These are phyloP conservation scores for Pseudohalonectria lignicola DNA, from an alignment of 2,329 filamentous ascomycete genomes.

Conservation along the genomic window DNA sequence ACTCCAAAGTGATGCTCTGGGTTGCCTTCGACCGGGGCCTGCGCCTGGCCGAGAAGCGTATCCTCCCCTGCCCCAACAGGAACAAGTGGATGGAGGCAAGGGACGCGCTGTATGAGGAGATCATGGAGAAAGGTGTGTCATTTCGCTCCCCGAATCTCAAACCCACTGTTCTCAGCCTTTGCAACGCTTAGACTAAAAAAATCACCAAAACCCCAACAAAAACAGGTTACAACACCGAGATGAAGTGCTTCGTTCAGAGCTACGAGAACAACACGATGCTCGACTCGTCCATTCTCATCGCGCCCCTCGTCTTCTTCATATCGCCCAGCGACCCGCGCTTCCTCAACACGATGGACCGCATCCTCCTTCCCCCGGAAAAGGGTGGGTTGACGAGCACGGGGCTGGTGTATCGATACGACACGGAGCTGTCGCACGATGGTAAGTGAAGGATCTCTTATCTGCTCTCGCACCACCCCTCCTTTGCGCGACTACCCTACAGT, in stretches of 20 bases:
- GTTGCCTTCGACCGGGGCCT: constrained; percentile 68
- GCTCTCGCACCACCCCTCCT: not conserved
- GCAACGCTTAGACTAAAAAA: not conserved
- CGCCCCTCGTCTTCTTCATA: constrained; percentile 71
- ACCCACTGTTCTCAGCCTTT: not conserved
- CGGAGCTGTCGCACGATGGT: constrained; percentile 58
- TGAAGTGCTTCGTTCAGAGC: constrained; percentile 63
- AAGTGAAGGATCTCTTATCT: no score
- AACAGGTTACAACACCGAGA: constrained; percentile 56
- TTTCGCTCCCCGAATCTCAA: no score
- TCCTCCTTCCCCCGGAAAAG: constrained; percentile 61
- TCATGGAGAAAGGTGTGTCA: constrained; percentile 56
- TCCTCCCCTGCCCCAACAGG: constrained; percentile 63
- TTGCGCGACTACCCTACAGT: not conserved
- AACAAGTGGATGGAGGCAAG: constrained; percentile 53
- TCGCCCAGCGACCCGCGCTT: constrained; percentile 69
- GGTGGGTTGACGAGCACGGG: constrained; percentile 66
- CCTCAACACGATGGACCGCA: constrained; percentile 58
- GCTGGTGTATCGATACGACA: constrained; percentile 67
- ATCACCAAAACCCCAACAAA: not conserved
- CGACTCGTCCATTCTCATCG: constrained; percentile 66
- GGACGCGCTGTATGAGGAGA: constrained; percentile 60
- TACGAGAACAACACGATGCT: constrained; percentile 61
- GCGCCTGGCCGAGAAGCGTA: constrained; percentile 63
- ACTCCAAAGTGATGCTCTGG: constrained; percentile 79